Conservation (phyloP, 768 basidiomycete genomes). For the Favolaschia claudopus region DNA sequence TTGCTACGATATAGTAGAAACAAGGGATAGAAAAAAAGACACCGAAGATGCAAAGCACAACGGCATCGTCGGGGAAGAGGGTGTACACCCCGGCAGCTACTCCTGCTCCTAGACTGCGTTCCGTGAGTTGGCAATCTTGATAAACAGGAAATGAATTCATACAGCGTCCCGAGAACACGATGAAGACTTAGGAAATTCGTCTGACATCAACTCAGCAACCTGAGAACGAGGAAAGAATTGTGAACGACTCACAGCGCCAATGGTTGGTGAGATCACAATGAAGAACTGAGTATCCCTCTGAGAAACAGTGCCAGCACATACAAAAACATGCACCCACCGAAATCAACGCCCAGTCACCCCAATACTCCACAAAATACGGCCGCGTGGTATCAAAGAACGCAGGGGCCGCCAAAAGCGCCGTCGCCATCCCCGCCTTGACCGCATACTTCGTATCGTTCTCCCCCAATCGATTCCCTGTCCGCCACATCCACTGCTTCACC, state of each 20-base stretch:
- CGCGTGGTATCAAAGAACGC: conserved; percentile 87
- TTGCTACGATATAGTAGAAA: conserved; percentile 87
- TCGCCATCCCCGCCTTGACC: conserved; percentile 86
- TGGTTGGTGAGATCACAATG: conserved; percentile 90
- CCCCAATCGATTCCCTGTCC: conserved; percentile 64
- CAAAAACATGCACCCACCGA: conserved; percentile 60
- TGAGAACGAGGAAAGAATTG: not conserved
- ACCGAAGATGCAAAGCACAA: conserved; percentile 81
- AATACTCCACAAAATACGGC: conserved; percentile 78
- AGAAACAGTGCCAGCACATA: conserved; percentile 1
- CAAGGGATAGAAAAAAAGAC: conserved; percentile 93
- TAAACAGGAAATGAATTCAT: conserved; percentile 37
- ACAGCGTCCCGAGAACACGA: conserved; percentile 88
- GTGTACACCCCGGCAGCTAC: conserved; percentile 78
- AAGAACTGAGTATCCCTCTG: conserved; percentile 64
- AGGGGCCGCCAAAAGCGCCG: conserved; percentile 83
- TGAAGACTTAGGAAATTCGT: conserved; percentile 88
- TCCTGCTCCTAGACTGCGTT: conserved; percentile 73
- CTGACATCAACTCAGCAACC: conserved; percentile 43
- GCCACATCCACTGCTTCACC: conserved; percentile 77
- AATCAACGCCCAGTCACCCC: conserved; percentile 96
- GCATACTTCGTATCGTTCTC: conserved; percentile 88
- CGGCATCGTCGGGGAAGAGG: conserved; percentile 77
- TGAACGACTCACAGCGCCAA: conserved; percentile 69
- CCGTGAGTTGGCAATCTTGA: conserved; percentile 15